phyloP scores from a whole-genome alignment of 164 flowering plant genomes.

The Chimonanthus salicifolius region DNA sequence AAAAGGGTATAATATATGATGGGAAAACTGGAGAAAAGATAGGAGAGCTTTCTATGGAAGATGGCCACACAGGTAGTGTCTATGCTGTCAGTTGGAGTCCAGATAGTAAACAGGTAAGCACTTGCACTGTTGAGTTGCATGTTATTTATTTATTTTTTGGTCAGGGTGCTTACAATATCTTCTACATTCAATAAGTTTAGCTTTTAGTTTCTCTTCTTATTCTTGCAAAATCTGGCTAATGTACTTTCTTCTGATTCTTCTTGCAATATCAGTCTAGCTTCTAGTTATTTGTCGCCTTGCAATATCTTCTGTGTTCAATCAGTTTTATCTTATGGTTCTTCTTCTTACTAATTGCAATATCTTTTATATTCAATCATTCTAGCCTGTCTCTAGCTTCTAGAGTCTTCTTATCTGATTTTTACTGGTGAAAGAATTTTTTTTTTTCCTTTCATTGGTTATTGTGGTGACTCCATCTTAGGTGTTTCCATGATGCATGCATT shows the following conservation, averaged over 20 bases:
- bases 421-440: no score
- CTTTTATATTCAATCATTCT: no score
- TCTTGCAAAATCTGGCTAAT: no score
- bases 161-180: background rate
- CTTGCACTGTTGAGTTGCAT: background rate
- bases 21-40: conserved; percentile 81
- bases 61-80: conserved; percentile 90
- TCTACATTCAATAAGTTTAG: background rate
- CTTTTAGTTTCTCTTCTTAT: no score
- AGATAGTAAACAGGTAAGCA: conserved; percentile 65
- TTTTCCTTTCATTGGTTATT: background rate
- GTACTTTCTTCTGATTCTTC: background rate
- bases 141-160: no score
- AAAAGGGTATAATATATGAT: conserved; percentile 79
- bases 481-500: background rate
- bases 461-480: background rate
- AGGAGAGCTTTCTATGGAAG: conserved; percentile 77
- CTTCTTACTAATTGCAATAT: no score
- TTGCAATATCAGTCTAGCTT: no score
- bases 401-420: no score
- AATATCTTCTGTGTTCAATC: no score
- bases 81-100: conserved; percentile 99
- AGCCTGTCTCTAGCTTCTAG: no score
- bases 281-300: no score
- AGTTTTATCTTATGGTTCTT: no score